phyloP scores from a whole-genome alignment of 2,329 filamentous ascomycete genomes.

The Pseudogymnoascus sp. region DNA sequence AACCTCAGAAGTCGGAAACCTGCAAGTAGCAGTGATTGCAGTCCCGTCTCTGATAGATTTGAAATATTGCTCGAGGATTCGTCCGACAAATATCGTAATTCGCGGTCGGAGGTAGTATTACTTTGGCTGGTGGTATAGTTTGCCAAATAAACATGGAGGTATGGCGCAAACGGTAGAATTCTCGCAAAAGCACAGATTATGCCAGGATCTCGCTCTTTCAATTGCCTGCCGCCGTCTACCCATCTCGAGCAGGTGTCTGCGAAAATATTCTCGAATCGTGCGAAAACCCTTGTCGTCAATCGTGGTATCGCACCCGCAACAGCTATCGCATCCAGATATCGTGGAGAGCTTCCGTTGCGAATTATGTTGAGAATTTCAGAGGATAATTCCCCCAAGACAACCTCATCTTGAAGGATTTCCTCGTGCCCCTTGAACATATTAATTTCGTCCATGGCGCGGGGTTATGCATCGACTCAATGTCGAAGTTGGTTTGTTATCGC shows the following conservation, averaged over 20 bases:
- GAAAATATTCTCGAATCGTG: constrained; percentile 66
- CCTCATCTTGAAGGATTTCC: constrained; percentile 49
- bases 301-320: constrained; percentile 60
- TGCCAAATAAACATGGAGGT: constrained; percentile 68
- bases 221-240: constrained; percentile 37
- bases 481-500: constrained; percentile 7
- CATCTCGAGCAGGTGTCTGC: constrained; percentile 79
- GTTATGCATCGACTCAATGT: constrained; percentile 14
- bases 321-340: constrained; percentile 66
- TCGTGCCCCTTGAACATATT: constrained; percentile 48
- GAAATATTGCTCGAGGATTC: constrained; percentile 26
- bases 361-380: constrained; percentile 63
- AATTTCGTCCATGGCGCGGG: constrained; percentile 44
- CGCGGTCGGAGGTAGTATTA: constrained; percentile 19
- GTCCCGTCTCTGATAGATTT: constrained; percentile 31
- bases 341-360: constrained; percentile 52
- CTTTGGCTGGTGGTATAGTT: constrained; percentile 32
- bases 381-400: constrained; percentile 55
- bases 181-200: constrained; percentile 69
- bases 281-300: constrained; percentile 67
- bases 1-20: constrained; percentile 74
- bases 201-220: constrained; percentile 20
- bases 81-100: constrained; percentile 19
- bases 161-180: constrained; percentile 73
- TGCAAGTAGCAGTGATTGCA: constrained; percentile 53